Conservation (phyloP, 805 yeast species). For the Saturnispora diversa region DNA sequence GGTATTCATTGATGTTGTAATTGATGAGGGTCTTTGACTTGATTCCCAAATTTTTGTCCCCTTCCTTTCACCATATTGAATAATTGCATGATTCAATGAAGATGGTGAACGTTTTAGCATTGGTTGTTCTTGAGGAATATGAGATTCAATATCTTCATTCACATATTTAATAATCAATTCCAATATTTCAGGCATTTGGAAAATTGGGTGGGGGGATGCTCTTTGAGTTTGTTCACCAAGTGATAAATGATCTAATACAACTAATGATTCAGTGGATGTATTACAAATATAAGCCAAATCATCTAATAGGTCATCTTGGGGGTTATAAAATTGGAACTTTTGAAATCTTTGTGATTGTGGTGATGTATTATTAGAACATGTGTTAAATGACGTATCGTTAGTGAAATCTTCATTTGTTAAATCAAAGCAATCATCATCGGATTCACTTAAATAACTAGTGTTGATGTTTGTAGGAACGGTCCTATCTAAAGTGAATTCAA, state of each 20-base stretch:
- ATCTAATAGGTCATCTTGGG: constrained; percentile 1
- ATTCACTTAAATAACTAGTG: background rate
- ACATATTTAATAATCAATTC: constrained; percentile 50
- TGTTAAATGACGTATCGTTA: constrained; percentile 1
- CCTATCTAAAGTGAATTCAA: background rate
- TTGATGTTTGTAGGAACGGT: background rate
- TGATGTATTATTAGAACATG: constrained; percentile 3
- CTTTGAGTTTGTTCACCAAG: background rate
- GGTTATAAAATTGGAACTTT: constrained; percentile 3
- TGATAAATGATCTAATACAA: background rate
- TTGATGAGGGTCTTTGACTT: constrained; percentile 13
- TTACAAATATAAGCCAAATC: constrained; percentile 4
- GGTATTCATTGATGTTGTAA: constrained; percentile 11
- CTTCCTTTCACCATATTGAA: constrained; percentile 38
- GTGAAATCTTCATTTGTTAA: background rate
- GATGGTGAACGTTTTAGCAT: constrained; percentile 63
- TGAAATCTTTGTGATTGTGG: constrained; percentile 3
- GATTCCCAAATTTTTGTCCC: constrained; percentile 37
- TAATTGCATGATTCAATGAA: constrained; percentile 55
- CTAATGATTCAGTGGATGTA: background rate
- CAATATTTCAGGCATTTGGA: constrained; percentile 71
- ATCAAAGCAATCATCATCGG: constrained; percentile 5
- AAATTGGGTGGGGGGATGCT: constrained; percentile 31
- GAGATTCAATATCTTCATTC: constrained; percentile 39
- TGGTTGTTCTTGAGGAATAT: constrained; percentile 52